Evolutionary conservation across 768 basidiomycete species (phyloP).

Genomic region (Tulasnella sp.): DNA sequence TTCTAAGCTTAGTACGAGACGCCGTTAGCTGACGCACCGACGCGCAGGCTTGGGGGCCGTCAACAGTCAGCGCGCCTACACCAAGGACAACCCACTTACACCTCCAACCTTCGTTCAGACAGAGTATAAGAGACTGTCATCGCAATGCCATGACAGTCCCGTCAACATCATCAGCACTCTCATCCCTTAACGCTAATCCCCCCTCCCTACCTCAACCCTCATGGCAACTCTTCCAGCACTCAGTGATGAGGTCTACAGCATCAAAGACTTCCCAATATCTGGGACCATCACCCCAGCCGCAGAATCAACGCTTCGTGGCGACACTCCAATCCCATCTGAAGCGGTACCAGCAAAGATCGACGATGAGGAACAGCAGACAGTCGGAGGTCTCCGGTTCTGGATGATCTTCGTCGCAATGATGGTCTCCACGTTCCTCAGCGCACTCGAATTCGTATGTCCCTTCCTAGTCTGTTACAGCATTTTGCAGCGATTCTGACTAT

Average conservation of each 20-base stretch:
- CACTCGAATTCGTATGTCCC: not conserved
- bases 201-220: not conserved
- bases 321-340: not conserved
- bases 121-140: too few relatives aligned
- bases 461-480: not conserved
- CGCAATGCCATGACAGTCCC: too few relatives aligned
- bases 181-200: not conserved
- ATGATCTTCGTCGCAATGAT: slow-evolving; percentile 1
- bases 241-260: not conserved
- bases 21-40: too few relatives aligned
- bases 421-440: slow-evolving; percentile 5
- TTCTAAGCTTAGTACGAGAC: too few relatives aligned
- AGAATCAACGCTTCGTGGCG: not conserved
- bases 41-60: too few relatives aligned
- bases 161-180: not conserved
- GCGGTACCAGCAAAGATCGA: not conserved
- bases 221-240: not conserved
- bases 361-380: not conserved
- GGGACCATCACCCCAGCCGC: not conserved
- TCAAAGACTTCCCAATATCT: not conserved
- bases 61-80: too few relatives aligned
- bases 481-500: not conserved
- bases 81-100: too few relatives aligned
- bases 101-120: too few relatives aligned
- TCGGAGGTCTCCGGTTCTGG: slow-evolving; percentile 4